Conservation (phyloP, 2,329 filamentous ascomycete species). For the Colletotrichum phormii region DNA sequence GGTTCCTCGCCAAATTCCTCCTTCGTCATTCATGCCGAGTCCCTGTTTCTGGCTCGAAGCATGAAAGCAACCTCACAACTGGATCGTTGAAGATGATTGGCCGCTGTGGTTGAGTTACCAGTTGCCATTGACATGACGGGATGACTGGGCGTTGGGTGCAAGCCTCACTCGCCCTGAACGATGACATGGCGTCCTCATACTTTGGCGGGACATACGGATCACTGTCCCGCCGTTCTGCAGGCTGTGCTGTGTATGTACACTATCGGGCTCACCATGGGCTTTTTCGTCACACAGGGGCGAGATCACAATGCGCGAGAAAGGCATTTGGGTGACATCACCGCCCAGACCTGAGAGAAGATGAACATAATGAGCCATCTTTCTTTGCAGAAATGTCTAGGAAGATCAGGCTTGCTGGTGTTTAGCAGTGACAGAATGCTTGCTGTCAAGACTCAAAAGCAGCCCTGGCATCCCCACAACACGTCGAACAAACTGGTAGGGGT, state of each 20-base stretch:
- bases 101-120: not conserved
- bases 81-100: conserved; percentile 15
- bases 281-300: conserved; percentile 14
- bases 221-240: conserved; percentile 10
- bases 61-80: conserved; percentile 12
- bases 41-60: conserved; percentile 17
- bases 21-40: conserved; percentile 25
- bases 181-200: conserved; percentile 17
- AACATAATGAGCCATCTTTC: not conserved
- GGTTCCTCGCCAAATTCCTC: conserved; percentile 19
- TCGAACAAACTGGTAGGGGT: conserved; percentile 19
- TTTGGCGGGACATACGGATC: conserved; percentile 19
- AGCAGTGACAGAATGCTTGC: conserved; percentile 9
- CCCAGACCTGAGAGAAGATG: not conserved
- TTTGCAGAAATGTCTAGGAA: not conserved
- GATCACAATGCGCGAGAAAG: not conserved
- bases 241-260: not conserved
- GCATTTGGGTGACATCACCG: conserved; percentile 21
- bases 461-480: conserved; percentile 6
- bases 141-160: conserved; percentile 4
- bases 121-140: conserved; percentile 19
- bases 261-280: conserved; percentile 7
- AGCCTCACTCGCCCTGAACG: conserved; percentile 23
- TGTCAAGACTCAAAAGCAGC: not conserved
- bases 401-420: conserved; percentile 2